Conservation (phyloP, 2,329 filamentous ascomycete species). For the Monilinia aucupariae region DNA sequence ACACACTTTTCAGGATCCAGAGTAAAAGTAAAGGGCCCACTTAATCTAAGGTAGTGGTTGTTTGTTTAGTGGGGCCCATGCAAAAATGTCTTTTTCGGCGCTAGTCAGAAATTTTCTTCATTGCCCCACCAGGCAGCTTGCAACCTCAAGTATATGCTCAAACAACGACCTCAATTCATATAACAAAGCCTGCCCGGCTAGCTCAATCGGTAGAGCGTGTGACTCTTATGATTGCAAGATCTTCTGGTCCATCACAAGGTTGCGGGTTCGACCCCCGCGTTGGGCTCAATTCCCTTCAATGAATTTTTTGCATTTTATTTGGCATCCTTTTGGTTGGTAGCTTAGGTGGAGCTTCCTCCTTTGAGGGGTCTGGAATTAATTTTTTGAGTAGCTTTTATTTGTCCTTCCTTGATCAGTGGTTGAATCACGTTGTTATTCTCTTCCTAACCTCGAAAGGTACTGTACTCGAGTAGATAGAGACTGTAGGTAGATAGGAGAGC, state of each 20-base stretch:
- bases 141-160: neutral
- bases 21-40: neutral
- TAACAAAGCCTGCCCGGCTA: slow-evolving; percentile 25
- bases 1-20: neutral
- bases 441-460: too few relatives aligned
- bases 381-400: too few relatives aligned
- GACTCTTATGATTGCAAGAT: slow-evolving; percentile 26
- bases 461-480: too few relatives aligned
- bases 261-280: slow-evolving; percentile 14
- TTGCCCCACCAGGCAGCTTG: neutral
- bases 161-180: neutral
- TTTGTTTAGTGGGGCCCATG: neutral
- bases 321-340: too few relatives aligned
- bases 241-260: slow-evolving; percentile 13
- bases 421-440: too few relatives aligned
- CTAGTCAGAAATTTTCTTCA: slow-evolving; percentile 8
- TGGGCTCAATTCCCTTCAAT: slow-evolving; percentile 11
- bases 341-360: too few relatives aligned
- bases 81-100: neutral
- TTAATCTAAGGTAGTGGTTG: neutral
- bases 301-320: neutral
- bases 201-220: slow-evolving; percentile 35
- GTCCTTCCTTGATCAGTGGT: too few relatives aligned
- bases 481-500: too few relatives aligned
- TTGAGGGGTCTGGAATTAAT: too few relatives aligned